These are phyloP conservation scores for Platanthera zijinensis DNA, from an alignment of 106 monocot genomes.

Conservation along the genomic window DNA sequence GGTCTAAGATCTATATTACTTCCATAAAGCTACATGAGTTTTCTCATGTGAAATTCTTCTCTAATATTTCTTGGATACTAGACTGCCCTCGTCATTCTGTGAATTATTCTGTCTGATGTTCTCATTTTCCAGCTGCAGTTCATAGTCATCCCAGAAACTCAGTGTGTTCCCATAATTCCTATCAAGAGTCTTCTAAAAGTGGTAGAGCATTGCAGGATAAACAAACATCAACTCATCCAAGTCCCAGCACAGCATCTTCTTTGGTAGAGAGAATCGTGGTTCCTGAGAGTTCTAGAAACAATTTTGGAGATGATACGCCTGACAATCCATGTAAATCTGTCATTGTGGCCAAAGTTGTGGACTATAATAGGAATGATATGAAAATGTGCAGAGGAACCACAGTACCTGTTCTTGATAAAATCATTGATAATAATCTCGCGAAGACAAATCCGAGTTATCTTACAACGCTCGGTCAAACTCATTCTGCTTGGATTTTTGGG, in stretches of 20 bases:
- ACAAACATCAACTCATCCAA: neutral
- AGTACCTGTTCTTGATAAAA: neutral
- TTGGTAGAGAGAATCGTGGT: neutral
- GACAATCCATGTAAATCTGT: neutral
- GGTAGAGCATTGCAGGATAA: neutral
- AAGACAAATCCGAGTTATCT: conserved; percentile 42
- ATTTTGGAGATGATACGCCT: conserved; percentile 1
- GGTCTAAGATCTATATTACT: too few relatives aligned
- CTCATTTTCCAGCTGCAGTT: conserved; percentile 1
- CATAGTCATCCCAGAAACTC: neutral
- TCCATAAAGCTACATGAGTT: too few relatives aligned
- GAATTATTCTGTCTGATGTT: neutral
- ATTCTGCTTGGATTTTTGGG: conserved; percentile 52
- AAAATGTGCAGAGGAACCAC: neutral
- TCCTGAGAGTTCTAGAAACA: neutral
- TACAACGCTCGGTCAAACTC: conserved; percentile 47
- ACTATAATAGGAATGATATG: neutral
- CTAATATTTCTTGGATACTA: neutral
- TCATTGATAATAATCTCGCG: conserved; percentile 16
- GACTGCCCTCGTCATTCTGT: neutral
- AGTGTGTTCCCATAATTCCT: neutral
- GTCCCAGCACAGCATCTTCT: neutral
- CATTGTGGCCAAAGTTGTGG: neutral
- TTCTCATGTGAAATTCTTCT: too few relatives aligned
- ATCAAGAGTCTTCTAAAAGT: neutral